Conservation (phyloP, 2,329 filamentous ascomycete species). For the Sclerotinia trifoliorum region DNA sequence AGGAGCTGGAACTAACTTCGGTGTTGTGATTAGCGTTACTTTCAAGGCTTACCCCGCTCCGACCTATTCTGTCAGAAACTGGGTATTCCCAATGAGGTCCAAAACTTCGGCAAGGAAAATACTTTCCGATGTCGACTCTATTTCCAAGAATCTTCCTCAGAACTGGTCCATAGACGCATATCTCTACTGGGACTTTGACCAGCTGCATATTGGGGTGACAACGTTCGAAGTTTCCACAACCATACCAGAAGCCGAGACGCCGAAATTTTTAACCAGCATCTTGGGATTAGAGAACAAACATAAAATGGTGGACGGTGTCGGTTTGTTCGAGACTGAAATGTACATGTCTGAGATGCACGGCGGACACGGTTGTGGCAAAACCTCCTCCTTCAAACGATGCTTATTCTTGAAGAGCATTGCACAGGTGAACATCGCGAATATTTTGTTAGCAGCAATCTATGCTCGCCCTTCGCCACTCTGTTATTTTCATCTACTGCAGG, state of each 20-base stretch:
- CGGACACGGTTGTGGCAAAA: conserved; percentile 56
- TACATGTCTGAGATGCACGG: conserved; percentile 60
- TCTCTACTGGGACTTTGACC: conserved; percentile 50
- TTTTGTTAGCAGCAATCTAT: conserved; percentile 48
- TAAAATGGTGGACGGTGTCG: conserved; percentile 48
- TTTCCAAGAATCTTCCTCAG: conserved; percentile 45
- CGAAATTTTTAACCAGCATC: conserved; percentile 27
- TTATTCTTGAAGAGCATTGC: conserved; percentile 55
- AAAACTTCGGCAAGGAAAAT: conserved; percentile 37
- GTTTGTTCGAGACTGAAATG: conserved; percentile 58
- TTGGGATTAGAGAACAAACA: conserved; percentile 41
- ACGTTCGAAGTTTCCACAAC: conserved; percentile 45
- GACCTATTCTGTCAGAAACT: conserved; percentile 31
- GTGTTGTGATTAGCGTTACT: conserved; percentile 32
- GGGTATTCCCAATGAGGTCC: conserved; percentile 28
- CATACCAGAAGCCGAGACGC: conserved; percentile 22
- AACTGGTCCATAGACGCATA: conserved; percentile 54
- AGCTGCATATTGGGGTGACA: conserved; percentile 53
- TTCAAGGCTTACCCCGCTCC: conserved; percentile 28
- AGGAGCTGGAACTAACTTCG: conserved; percentile 34
- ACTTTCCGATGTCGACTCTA: conserved; percentile 42
- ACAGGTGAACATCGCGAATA: conserved; percentile 37
- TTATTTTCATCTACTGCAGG: conserved; percentile 63
- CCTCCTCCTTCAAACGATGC: conserved; percentile 63
- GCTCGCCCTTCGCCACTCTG: conserved; percentile 44